phyloP scores from a whole-genome alignment of 139 green algal species.

The Chlamydomonas sp. region DNA sequence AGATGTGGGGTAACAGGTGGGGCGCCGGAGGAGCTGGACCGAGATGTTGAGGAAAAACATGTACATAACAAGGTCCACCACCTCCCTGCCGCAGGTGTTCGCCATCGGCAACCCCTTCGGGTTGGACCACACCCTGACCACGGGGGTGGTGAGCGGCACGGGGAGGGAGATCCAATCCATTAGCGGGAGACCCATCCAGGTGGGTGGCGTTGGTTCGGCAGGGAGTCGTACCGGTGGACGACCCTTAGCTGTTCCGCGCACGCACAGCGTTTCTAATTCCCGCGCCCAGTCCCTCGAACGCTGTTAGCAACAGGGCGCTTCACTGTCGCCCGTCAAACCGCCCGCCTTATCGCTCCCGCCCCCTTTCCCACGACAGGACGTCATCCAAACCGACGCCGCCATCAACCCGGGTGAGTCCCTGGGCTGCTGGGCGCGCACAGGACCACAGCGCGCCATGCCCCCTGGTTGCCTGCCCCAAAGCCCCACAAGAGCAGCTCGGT shows the following conservation, averaged over 20 bases:
- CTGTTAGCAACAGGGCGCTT: no score
- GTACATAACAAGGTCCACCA: no score
- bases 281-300: no score
- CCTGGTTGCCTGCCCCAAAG: no score
- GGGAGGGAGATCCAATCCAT: slow-evolving; percentile 86
- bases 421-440: no score
- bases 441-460: no score
- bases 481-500: no score
- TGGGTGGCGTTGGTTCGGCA: neutral
- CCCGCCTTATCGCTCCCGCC: neutral
- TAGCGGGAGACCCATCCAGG: slow-evolving; percentile 69
- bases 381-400: slow-evolving; percentile 91
- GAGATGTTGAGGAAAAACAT: neutral
- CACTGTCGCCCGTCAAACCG: neutral
- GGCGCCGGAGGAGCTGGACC: neutral
- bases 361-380: slow-evolving; percentile 41
- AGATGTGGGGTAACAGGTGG: neutral
- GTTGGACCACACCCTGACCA: slow-evolving; percentile 89
- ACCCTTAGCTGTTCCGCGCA: no score
- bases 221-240: neutral
- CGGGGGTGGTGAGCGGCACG: slow-evolving; percentile 75
- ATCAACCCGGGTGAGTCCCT: slow-evolving; percentile 80
- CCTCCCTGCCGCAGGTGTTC: slow-evolving; percentile 67
- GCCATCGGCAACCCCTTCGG: slow-evolving; percentile 94
- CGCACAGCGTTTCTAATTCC: no score